Percentiles rank a stretch among this genome's conserved stretches.
phyloP scores from a whole-genome alignment of 2,329 filamentous ascomycete species.

The Akanthomyces lecanii region DNA sequence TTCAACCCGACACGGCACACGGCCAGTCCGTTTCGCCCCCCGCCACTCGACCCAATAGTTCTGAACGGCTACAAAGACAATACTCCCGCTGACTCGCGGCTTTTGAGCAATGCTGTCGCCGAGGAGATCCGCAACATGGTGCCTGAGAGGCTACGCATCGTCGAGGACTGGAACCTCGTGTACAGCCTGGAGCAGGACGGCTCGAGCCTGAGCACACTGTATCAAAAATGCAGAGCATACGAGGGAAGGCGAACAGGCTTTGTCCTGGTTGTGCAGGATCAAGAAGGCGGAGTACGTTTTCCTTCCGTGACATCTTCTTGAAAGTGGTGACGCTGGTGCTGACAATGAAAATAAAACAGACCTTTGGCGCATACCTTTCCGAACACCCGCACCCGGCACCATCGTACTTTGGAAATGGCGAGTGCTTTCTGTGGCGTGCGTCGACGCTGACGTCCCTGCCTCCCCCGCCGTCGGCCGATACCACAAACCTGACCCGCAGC shows the following conservation, averaged over 20 bases:
- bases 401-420: conserved; percentile 92
- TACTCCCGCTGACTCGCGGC: conserved; percentile 55
- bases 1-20: conserved; percentile 52
- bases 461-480: conserved; percentile 49
- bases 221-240: conserved; percentile 69
- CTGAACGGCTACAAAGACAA: conserved; percentile 62
- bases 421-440: conserved; percentile 73
- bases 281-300: conserved; percentile 58
- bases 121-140: conserved; percentile 91
- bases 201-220: conserved; percentile 80
- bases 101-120: conserved; percentile 70
- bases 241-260: conserved; percentile 73
- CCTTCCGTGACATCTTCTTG: background rate
- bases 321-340: background rate
- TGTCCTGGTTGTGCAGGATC: conserved; percentile 81
- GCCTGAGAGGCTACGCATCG: conserved; percentile 79
- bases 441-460: conserved; percentile 53
- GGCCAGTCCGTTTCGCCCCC: conserved; percentile 77
- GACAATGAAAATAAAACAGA: conserved; percentile 34
- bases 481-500: conserved; percentile 42
- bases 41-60: conserved; percentile 76
- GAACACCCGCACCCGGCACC: conserved; percentile 76
- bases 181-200: conserved; percentile 94
- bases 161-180: conserved; percentile 78
- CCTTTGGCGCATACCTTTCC: conserved; percentile 92